phyloP scores from a whole-genome alignment of 176 grass and related monocot genomes.

The Eleusine indica region DNA sequence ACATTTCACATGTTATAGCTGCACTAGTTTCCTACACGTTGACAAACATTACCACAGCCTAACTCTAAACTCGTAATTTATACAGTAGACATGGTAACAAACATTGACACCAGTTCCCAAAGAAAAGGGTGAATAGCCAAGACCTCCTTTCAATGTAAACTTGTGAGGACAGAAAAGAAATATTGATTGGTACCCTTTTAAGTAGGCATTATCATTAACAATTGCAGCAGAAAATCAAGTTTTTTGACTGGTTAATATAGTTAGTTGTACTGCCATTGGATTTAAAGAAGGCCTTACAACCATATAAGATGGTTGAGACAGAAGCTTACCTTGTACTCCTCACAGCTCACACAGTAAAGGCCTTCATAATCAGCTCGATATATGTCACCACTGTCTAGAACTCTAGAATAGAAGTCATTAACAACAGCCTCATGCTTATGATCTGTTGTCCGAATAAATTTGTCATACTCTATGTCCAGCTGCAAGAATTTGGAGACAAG shows the following conservation, averaged over 20 bases:
- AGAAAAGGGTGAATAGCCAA: conserved; percentile 12
- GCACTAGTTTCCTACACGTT: not conserved
- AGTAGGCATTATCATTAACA: not conserved
- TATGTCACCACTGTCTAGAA: conserved; percentile 84
- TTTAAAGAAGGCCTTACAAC: not conserved
- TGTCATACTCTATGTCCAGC: conserved; percentile 86
- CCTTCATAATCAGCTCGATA: conserved; percentile 95
- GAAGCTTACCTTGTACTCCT: conserved; percentile 91
- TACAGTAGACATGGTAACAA: not conserved
- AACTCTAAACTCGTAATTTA: not conserved
- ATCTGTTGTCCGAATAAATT: conserved; percentile 93
- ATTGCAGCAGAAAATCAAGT: not conserved
- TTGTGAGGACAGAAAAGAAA: not conserved
- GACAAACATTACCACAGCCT: not conserved
- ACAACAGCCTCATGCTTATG: conserved; percentile 80
- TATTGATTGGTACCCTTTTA: not conserved
- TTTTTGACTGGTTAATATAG: not conserved
- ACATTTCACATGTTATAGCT: not conserved
- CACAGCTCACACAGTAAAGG: conserved; percentile 89
- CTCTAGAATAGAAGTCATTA: conserved; percentile 90
- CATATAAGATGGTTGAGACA: conserved; percentile 17
- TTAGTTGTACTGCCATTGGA: not conserved
- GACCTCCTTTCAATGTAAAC: not conserved
- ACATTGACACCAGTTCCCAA: not conserved
- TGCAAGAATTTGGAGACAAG: conserved; percentile 48